Evolutionary conservation across 768 basidiomycete species (phyloP).

Genomic region (Macrocybe gigantea): DNA sequence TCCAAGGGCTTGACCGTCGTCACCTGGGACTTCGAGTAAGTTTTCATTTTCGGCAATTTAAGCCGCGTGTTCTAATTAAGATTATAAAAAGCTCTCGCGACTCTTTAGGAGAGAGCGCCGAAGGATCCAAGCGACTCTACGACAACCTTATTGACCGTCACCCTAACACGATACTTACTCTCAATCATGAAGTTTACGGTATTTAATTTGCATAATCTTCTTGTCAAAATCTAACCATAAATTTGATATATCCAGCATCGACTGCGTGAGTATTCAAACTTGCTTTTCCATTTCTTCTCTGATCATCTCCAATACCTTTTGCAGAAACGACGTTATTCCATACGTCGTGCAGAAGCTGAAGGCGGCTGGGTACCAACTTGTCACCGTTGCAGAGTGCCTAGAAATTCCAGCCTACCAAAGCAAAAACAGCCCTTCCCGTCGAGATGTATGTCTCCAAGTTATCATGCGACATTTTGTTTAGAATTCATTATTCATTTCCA

Average conservation of each 20-base stretch:
- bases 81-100: slow-evolving; percentile 27
- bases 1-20: slow-evolving; percentile 17
- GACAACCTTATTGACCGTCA: slow-evolving; percentile 17
- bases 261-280: slow-evolving; percentile 15
- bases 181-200: slow-evolving; percentile 35
- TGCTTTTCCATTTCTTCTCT: background rate
- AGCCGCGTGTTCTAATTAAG: background rate
- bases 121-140: slow-evolving; percentile 23
- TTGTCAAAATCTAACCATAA: background rate
- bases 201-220: background rate
- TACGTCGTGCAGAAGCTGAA: slow-evolving; percentile 32
- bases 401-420: slow-evolving; percentile 30
- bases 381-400: slow-evolving; percentile 37
- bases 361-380: slow-evolving; percentile 34
- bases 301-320: background rate
- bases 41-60: background rate
- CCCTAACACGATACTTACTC: slow-evolving; percentile 29
- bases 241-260: slow-evolving; percentile 7
- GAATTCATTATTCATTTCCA: too few relatives aligned
- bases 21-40: slow-evolving; percentile 33
- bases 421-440: slow-evolving; percentile 19
- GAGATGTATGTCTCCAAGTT: slow-evolving; percentile 21
- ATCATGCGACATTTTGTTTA: too few relatives aligned
- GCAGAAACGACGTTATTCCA: slow-evolving; percentile 28
- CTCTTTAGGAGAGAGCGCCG: slow-evolving; percentile 22